A percentile compares a stretch with the other conserved stretches of the same genome.
Conservation (phyloP, 2,329 filamentous ascomycete species). For the Orbilia brochopaga region DNA sequence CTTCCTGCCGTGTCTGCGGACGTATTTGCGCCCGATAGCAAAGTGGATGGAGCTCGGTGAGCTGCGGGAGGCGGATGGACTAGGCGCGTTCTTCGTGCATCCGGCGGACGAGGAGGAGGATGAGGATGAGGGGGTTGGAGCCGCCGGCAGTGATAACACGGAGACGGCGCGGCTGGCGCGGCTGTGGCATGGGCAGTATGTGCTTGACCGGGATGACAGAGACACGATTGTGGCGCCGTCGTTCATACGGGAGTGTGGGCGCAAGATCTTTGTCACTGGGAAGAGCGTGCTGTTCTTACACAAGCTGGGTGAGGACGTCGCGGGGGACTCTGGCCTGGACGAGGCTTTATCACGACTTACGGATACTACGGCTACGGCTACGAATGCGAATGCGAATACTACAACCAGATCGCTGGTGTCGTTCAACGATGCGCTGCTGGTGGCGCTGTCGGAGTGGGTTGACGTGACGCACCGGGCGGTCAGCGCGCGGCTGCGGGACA, state of each 20-base stretch:
- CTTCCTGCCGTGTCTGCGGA: conserved; percentile 80
- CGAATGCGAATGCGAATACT: conserved; percentile 63
- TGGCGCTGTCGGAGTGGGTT: conserved; percentile 77
- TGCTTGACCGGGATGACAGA: conserved; percentile 67
- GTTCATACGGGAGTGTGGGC: conserved; percentile 73
- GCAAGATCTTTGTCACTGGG: conserved; percentile 81
- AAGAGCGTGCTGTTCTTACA: conserved; percentile 88
- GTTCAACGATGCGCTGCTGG: conserved; percentile 76
- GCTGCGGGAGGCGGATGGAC: conserved; percentile 62
- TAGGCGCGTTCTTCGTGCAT: conserved; percentile 76
- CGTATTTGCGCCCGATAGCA: conserved; percentile 80
- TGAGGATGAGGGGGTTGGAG: conserved; percentile 51
- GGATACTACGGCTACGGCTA: conserved; percentile 26
- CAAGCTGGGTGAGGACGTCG: conserved; percentile 67
- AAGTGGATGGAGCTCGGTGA: conserved; percentile 84
- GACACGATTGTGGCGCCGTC: conserved; percentile 71
- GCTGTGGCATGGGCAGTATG: conserved; percentile 78
- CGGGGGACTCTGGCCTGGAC: conserved; percentile 55
- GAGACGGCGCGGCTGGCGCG: conserved; percentile 64
- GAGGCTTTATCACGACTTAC: conserved; percentile 59
- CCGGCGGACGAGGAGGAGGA: conserved; percentile 48
- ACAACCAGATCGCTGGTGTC: conserved; percentile 64
- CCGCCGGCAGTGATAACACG: conserved; percentile 25
- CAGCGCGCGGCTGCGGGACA: conserved; percentile 68
- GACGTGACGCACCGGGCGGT: conserved; percentile 74